Evolutionary conservation across 2,329 filamentous ascomycete species (phyloP), one percentile per base, ranked within the genome.

Genomic region (Calonectria multiphialidica): DNA sequence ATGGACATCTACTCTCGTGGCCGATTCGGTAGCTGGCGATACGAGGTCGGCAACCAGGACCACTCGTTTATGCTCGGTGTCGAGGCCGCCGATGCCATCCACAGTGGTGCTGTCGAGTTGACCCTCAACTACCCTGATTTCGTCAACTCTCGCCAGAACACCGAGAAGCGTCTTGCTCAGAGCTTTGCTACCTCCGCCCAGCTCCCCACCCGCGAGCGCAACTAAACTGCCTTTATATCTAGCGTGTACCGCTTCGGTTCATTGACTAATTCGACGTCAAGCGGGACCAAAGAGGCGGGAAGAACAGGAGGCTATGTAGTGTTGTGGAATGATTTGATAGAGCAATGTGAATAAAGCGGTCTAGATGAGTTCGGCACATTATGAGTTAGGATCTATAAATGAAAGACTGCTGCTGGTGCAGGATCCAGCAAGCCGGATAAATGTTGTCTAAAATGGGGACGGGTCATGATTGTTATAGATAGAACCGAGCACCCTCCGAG

Each of bases 41-140:
- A 99, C 88, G 97, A 99, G 87, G 94, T 92, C 77, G 95, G 95
- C 82, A 98, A 98, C 90, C 95, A 98, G 90, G 96, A 98, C 86
- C 96, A 98, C 90, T 96, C 94, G 30, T 98, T 98, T 86, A 98
- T 98, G 96, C 89, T 98, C 74, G 96, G 96, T 83, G 96, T 98
- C 23, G 96, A 98, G 87, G 96, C 96, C 61, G 95, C 92, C 45
- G 96, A 98, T 87, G 92, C 95, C 87, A 95, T 98, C 82, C 91
- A 96, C 85, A 96, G 93, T 84, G 96, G 96, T 77, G 93, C 94
- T 44, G 94, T 96, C 55, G 96, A 98, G 89, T 88, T 98, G 81
- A 98, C 96, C 37, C 91, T 98, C 83, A 98, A 98, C 90, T 97
- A 98, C 89, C 96, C 96, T 72, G 95, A 98, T 87, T 98, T 98